Base-by-base conservation (phyloP, 768 basidiomycete species). In the Mycena vitilis region DNA sequence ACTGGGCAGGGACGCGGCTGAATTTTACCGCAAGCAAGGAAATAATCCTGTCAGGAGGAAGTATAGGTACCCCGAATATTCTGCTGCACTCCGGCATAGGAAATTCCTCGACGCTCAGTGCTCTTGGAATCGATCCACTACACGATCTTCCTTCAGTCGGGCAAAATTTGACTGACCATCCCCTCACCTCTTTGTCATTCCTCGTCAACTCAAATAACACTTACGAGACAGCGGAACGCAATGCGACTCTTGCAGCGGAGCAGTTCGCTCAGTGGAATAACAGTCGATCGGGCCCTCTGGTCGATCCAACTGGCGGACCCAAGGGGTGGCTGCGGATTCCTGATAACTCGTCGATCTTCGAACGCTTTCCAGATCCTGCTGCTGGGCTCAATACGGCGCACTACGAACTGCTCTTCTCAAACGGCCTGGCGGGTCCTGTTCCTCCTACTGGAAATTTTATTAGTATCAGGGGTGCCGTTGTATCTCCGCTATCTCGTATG, bases 1-100 rank as follows among this genome's bases (percentile, higher is more conserved):
- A n/a, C 5, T 30, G 2, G 30, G 40, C 40, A 40, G 52, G 61
- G 2, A 18, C 4, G 45, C 5, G 5, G n/a, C 34, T 53, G 40
- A 54, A 23, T 13, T n/a, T 79, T 0, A 75, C 69, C 3, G 78
- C 78, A 12, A 62, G 54, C 10, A 75, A 74, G 34, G 79, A 80
- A 54, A 63, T 80, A n/a, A 74, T 80, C 36, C 69, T 80, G 4
- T 78, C 77, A 0, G 73, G 74, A 5, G 78, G 79, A 20, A 58
- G 70, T 3, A 65, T 78, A 42, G 75, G 72, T 0, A 77, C 76
- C 5, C 77, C 79, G 8, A 49, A 60, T 11, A 51, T 51, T 12
- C 20, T 60, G 5, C 11, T 60, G 13, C 45, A 60, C 58, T 60
- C 58, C 6, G 58, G 58, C 5, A 60, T 60, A 5, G 58, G 58